These are phyloP conservation scores for Suhomyces panamericanus DNA, from an alignment of 1,139 yeast species.

Conservation along the genomic window DNA sequence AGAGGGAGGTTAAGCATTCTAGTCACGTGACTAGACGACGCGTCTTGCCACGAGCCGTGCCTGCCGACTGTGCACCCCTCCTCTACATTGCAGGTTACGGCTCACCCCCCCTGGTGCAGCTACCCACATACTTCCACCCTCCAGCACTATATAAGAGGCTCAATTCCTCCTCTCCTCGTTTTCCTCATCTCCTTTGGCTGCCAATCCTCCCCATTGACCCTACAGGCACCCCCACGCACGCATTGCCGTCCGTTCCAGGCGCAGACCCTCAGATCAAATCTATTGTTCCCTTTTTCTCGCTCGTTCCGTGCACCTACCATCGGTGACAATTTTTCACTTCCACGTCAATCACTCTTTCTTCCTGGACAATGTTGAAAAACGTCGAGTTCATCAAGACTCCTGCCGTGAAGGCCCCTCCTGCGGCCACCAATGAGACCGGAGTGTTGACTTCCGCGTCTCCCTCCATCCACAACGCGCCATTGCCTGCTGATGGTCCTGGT, in stretches of 20 bases:
- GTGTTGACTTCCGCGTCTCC: conserved; percentile 66
- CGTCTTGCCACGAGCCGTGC: no score
- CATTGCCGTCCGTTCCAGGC: neutral
- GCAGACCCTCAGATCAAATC: neutral
- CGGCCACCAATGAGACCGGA: conserved; percentile 53
- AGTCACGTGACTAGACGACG: no score
- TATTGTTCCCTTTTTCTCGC: neutral
- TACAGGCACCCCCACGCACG: neutral
- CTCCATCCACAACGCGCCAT: conserved; percentile 79
- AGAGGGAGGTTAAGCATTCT: no score
- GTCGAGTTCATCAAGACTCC: conserved; percentile 65
- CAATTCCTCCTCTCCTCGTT: neutral
- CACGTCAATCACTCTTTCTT: conserved; percentile 7
- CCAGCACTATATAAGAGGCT: neutral
- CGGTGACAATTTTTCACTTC: conserved; percentile 2
- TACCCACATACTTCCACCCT: neutral
- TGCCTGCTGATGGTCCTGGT: conserved; percentile 93
- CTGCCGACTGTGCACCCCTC: no score
- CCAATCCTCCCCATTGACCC: neutral
- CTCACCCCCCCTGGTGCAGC: neutral
- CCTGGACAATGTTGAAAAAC: conserved; percentile 34
- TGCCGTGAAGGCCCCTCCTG: conserved; percentile 46
- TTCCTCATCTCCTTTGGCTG: neutral
- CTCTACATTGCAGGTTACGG: neutral
- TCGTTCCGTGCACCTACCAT: neutral